These are phyloP conservation scores for Gonapodya sp. DNA, from an alignment of 192 early-diverging fungal species.

Conservation along the genomic window DNA sequence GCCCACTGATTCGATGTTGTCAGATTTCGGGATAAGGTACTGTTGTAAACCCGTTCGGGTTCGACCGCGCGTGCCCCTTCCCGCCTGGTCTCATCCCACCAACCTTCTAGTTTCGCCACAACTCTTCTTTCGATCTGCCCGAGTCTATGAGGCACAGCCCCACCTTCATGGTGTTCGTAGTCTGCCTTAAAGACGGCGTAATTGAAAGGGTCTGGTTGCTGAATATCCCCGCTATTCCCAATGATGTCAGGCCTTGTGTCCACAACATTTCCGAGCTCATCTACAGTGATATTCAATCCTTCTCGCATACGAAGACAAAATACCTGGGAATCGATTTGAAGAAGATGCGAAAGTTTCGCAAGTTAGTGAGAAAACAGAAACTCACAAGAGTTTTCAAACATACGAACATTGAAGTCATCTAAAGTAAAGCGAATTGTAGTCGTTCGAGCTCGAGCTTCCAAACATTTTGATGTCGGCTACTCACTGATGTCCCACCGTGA, in stretches of 20 bases:
- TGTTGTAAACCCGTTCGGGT: not conserved
- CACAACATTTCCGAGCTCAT: not conserved
- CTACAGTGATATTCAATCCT: not conserved
- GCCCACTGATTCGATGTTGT: not conserved
- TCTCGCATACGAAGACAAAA: not conserved
- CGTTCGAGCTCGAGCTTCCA: not conserved
- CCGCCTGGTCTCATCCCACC: not conserved
- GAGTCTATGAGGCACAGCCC: not conserved
- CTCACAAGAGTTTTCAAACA: not conserved
- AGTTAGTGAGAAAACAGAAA: not conserved
- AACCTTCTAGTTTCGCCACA: not conserved
- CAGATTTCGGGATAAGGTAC: not conserved
- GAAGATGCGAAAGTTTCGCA: not conserved
- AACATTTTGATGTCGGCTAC: not conserved
- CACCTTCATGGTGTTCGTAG: not conserved
- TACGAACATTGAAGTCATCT: not conserved
- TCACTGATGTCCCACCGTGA: not conserved
- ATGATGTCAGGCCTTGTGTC: not conserved
- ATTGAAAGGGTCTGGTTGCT: not conserved
- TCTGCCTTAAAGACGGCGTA: not conserved
- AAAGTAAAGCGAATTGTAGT: not conserved
- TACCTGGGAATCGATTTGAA: not conserved
- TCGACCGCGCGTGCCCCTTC: not conserved
- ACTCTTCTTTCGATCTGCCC: not conserved
- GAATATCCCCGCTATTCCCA: not conserved